Evolutionary conservation across 768 basidiomycete species (phyloP), one percentile per base, ranked within the genome.

Genomic region (Russula griseocarnosa): DNA sequence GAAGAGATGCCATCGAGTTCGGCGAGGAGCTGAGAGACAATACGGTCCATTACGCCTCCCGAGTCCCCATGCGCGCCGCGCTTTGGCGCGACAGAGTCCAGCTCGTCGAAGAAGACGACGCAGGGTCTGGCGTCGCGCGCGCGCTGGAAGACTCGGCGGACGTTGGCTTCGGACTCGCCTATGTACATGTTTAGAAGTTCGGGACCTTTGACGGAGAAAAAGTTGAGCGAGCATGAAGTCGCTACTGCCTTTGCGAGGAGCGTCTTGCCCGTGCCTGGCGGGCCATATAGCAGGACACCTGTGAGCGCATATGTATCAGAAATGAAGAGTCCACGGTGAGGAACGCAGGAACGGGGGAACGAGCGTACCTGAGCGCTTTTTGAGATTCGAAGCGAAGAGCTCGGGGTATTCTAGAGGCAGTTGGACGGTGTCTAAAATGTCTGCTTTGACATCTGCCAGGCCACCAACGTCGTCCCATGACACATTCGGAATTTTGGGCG

Each of bases 381-480:
- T 98, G 14, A 99, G 75, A 1, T 95, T 96, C 55, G 88, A 86
- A 1, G 87, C 81, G 74, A 98, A 98, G 0, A 98, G 73, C 67
- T 97, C 94, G 9, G 94, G 93, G 72, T 90, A 85, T 53, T 94
- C 90, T 22, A 98, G 75, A 0, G 95, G 95, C 3, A 98, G 78
- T 71, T 97, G 94, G 50, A 98, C 91, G 22, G 95, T 99, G 70
- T 99, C 96, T 63, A 98, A 77, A 59, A 99, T 98, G 69, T 98
- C 96, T 42, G 83, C 75, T 73, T 98, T 98, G 62, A 97, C 92
- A 64, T 80, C 77, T 3, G 85, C 86, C 13, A 99, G 77, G 5
- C 97, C 97, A 30, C 97, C 97, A 14, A 99, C 89, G 73, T 99
- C 97, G 73, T 98, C 94, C 97, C 97, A 99, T 0, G 88, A 83